Percentiles rank a stretch among this genome's conserved stretches.
phyloP scores from a whole-genome alignment of 1,139 yeast genomes.

The Pichia sp. region DNA sequence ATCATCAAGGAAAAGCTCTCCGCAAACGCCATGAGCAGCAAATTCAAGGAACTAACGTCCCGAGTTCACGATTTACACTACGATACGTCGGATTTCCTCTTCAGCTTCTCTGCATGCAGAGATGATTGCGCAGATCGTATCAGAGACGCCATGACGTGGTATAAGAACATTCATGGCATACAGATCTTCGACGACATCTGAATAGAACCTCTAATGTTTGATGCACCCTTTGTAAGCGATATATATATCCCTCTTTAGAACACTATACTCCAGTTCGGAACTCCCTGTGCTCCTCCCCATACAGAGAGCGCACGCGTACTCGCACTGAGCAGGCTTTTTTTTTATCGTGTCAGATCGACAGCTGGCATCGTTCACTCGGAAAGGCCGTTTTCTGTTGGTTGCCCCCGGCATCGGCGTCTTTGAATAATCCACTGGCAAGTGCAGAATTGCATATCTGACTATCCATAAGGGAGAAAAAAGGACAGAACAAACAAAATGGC shows the following conservation, averaged over 20 bases:
- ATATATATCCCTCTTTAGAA: too few relatives aligned
- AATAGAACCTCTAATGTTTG: too few relatives aligned
- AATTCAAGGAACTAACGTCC: background rate
- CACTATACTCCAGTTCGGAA: too few relatives aligned
- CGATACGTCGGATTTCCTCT: slow-evolving; percentile 5
- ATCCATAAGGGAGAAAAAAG: background rate
- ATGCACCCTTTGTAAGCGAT: too few relatives aligned
- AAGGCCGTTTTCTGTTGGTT: background rate
- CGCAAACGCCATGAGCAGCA: background rate
- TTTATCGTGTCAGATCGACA: background rate
- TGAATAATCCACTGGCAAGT: background rate
- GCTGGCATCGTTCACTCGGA: background rate
- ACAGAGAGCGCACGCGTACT: too few relatives aligned
- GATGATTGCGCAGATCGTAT: slow-evolving; percentile 2
- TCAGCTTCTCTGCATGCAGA: slow-evolving; percentile 8
- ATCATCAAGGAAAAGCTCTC: slow-evolving; percentile 2
- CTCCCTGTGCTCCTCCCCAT: too few relatives aligned
- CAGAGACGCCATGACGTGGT: slow-evolving; percentile 1
- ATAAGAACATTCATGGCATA: slow-evolving; percentile 2
- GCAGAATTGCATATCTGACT: too few relatives aligned
- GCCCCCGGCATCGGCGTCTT: background rate
- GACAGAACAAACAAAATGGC: slow-evolving; percentile 42
- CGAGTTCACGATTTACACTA: slow-evolving; percentile 4
- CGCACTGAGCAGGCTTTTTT: background rate
- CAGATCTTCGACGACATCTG: slow-evolving; percentile 7